These are phyloP conservation scores for Neopestalotiopsis sp. DNA, from an alignment of 2,329 filamentous ascomycete species.

Conservation along the genomic window DNA sequence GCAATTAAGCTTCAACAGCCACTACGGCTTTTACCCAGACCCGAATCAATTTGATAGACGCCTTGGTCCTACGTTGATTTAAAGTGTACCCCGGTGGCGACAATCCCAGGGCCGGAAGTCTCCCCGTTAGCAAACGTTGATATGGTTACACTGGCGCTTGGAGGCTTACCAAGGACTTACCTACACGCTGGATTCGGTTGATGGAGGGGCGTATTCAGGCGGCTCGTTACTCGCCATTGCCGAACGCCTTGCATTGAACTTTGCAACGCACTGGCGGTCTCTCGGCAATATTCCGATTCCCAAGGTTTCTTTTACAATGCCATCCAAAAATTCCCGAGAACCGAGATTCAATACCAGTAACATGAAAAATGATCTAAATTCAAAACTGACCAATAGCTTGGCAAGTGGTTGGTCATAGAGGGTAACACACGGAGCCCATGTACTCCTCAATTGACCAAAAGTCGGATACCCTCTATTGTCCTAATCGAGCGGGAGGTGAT, in stretches of 20 bases:
- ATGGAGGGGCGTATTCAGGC: not conserved
- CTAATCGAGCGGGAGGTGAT: not conserved
- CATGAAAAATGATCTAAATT: not conserved
- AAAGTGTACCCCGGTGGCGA: not conserved
- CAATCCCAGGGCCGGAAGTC: not conserved
- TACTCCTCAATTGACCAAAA: not conserved
- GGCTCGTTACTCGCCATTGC: not conserved
- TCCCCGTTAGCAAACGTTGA: not conserved
- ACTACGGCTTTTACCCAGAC: not conserved
- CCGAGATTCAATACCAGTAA: not conserved
- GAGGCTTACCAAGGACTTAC: too few relatives aligned
- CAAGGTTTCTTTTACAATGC: not conserved
- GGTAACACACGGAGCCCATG: not conserved
- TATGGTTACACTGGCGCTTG: not conserved
- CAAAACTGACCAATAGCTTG: not conserved
- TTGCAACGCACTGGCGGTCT: not conserved
- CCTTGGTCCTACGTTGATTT: not conserved
- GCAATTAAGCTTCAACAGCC: conserved; percentile 1
- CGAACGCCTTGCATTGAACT: not conserved
- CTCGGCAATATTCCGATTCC: not conserved
- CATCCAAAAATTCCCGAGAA: not conserved
- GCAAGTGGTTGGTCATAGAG: not conserved
- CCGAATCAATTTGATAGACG: not conserved
- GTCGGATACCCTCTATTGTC: not conserved
- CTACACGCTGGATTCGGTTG: too few relatives aligned